Evolutionary conservation across 228 moss, liverwort and hornwort genomes (phyloP).

Genomic region (Sphagnum fallax): DNA sequence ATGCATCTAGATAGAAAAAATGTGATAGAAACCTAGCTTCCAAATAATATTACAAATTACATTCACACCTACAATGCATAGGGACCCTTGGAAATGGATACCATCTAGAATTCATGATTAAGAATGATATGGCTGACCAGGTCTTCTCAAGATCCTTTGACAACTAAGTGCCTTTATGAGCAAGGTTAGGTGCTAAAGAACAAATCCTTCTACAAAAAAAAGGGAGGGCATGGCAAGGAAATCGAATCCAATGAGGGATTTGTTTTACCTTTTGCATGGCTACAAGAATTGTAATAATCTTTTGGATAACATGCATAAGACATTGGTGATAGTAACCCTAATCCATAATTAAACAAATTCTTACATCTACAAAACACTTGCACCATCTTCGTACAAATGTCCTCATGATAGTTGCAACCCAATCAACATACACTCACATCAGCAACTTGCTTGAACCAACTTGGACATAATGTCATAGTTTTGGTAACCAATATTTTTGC

Average conservation of each 20-base stretch:
- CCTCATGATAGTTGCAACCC: slow-evolving; percentile 71
- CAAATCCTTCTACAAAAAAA: too few species aligned
- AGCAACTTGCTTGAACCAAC: background rate
- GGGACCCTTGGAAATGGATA: slow-evolving; percentile 92
- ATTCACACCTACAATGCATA: slow-evolving; percentile 49
- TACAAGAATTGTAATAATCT: slow-evolving; percentile 95
- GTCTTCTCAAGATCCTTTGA: too few species aligned
- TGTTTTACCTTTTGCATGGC: slow-evolving; percentile 86
- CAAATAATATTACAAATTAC: background rate
- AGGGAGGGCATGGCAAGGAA: too few species aligned
- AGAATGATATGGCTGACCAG: background rate
- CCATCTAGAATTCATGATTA: slow-evolving; percentile 42
- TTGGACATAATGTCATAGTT: too few species aligned
- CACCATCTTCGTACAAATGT: slow-evolving; percentile 92
- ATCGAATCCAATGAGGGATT: too few species aligned
- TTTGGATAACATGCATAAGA: slow-evolving; percentile 86
- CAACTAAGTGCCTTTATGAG: too few species aligned
- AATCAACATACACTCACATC: background rate
- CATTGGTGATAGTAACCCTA: slow-evolving; percentile 98
- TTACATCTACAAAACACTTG: slow-evolving; percentile 77
- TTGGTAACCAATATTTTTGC: too few species aligned
- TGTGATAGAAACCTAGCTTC: too few species aligned
- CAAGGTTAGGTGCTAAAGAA: too few species aligned
- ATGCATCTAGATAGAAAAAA: too few species aligned
- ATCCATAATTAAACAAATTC: slow-evolving; percentile 81